Conservation (phyloP, 73 alveolate genomes). For the Halteria grandinella region DNA sequence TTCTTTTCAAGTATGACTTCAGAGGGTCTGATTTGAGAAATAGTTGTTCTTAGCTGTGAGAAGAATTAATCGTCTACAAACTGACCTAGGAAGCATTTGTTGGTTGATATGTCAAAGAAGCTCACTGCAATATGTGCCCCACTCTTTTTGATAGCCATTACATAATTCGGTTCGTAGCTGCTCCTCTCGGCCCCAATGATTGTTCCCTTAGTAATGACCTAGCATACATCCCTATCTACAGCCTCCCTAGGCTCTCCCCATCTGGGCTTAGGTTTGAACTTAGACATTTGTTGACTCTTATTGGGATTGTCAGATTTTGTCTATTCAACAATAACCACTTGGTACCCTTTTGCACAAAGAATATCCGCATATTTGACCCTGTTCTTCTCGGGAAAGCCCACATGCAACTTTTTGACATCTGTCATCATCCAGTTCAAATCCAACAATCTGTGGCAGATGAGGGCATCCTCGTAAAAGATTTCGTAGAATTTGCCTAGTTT, state of each 20-base stretch:
- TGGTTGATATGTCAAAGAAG: slow-evolving; percentile 58
- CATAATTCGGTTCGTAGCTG: slow-evolving; percentile 39
- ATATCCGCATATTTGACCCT: slow-evolving; percentile 56
- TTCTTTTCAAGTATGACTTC: slow-evolving; percentile 49
- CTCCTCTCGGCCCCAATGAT: slow-evolving; percentile 52
- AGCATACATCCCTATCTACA: slow-evolving; percentile 69
- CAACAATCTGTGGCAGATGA: slow-evolving; percentile 77
- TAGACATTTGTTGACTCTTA: slow-evolving; percentile 56
- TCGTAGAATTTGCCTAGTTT: slow-evolving; percentile 94
- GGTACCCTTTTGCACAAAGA: slow-evolving; percentile 59
- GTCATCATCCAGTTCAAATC: slow-evolving; percentile 92
- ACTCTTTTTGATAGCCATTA: slow-evolving; percentile 23
- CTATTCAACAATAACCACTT: slow-evolving; percentile 74
- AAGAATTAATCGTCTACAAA: slow-evolving; percentile 53
- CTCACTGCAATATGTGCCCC: slow-evolving; percentile 45
- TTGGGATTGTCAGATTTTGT: slow-evolving; percentile 78
- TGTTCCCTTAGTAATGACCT: slow-evolving; percentile 79
- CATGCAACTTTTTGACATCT: slow-evolving; percentile 82
- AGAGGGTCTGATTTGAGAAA: slow-evolving; percentile 53
- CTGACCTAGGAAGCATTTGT: slow-evolving; percentile 49
- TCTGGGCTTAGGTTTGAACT: not conserved
- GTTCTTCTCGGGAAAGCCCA: slow-evolving; percentile 85
- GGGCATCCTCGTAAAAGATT: slow-evolving; percentile 91
- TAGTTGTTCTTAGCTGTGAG: slow-evolving; percentile 41
- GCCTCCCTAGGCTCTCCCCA: slow-evolving; percentile 48